Evolutionary conservation across 2,329 filamentous ascomycete genomes (phyloP).

Genomic region (Aureobasidium sp.): DNA sequence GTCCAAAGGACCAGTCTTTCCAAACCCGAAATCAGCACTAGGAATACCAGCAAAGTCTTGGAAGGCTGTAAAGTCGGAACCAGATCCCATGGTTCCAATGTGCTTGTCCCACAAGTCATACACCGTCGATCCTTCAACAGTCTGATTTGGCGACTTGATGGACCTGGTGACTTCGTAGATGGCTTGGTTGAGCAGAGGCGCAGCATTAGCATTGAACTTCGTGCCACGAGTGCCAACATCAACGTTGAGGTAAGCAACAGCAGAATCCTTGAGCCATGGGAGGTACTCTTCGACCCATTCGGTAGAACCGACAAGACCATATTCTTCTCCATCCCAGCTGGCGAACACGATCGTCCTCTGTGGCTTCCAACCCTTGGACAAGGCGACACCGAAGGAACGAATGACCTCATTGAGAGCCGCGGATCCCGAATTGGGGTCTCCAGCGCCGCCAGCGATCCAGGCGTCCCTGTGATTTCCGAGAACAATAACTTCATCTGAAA

Average conservation of each 20-base stretch:
- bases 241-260: slow-evolving; percentile 79
- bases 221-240: slow-evolving; percentile 66
- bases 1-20: slow-evolving; percentile 24
- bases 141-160: slow-evolving; percentile 65
- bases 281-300: slow-evolving; percentile 91
- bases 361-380: slow-evolving; percentile 72
- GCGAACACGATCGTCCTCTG: slow-evolving; percentile 87
- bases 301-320: slow-evolving; percentile 76
- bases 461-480: slow-evolving; percentile 90
- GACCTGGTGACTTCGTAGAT: slow-evolving; percentile 59
- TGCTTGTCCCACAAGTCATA: slow-evolving; percentile 52
- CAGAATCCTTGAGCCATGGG: slow-evolving; percentile 66
- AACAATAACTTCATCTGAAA: slow-evolving; percentile 77
- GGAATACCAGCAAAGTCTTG: slow-evolving; percentile 47
- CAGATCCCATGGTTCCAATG: slow-evolving; percentile 49
- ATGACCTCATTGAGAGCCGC: slow-evolving; percentile 73
- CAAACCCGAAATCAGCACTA: slow-evolving; percentile 42
- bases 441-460: slow-evolving; percentile 79
- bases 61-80: slow-evolving; percentile 47
- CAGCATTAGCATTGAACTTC: slow-evolving; percentile 57
- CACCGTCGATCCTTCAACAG: slow-evolving; percentile 60
- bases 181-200: slow-evolving; percentile 68
- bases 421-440: slow-evolving; percentile 75
- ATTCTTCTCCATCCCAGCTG: slow-evolving; percentile 63
- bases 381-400: slow-evolving; percentile 63